phyloP scores from a whole-genome alignment of 306 rosid species.

The Potentilla sterilis region DNA sequence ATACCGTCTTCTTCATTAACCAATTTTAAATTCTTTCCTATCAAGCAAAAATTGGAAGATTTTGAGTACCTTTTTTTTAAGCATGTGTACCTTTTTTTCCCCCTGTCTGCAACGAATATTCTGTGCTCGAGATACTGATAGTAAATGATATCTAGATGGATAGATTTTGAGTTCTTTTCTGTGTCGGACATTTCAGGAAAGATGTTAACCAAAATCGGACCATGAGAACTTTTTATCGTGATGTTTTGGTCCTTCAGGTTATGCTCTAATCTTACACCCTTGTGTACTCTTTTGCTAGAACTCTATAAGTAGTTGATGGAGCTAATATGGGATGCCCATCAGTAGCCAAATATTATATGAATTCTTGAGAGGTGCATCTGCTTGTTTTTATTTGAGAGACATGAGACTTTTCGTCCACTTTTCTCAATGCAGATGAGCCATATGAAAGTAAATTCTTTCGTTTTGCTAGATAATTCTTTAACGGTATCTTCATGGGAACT shows the following conservation, averaged over 20 bases:
- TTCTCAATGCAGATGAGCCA: neutral
- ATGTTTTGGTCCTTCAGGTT: conserved; percentile 84
- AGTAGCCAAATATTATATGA: neutral
- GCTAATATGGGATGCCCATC: neutral
- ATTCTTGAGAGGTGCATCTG: neutral
- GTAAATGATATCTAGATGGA: neutral
- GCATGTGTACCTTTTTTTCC: neutral
- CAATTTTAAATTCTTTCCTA: conserved; percentile 8
- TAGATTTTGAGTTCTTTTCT: conserved; percentile 13
- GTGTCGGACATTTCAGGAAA: conserved; percentile 60
- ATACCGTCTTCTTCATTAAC: neutral
- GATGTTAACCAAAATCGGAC: conserved; percentile 61
- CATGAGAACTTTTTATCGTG: conserved; percentile 73
- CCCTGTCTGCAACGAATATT: neutral
- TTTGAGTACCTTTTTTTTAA: too few species aligned
- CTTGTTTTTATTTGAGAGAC: neutral
- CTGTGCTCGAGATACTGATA: conserved; percentile 8
- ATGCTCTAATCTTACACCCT: conserved; percentile 5
- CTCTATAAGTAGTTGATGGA: neutral
- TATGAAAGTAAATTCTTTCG: neutral
- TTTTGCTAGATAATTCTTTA: neutral
- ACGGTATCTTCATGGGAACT: neutral
- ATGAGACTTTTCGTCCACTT: neutral
- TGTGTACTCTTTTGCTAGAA: conserved; percentile 1
- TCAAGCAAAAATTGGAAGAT: conserved; percentile 10